phyloP scores from a whole-genome alignment of 202 grass and related monocot genomes.

The Alloteropsis angusta region DNA sequence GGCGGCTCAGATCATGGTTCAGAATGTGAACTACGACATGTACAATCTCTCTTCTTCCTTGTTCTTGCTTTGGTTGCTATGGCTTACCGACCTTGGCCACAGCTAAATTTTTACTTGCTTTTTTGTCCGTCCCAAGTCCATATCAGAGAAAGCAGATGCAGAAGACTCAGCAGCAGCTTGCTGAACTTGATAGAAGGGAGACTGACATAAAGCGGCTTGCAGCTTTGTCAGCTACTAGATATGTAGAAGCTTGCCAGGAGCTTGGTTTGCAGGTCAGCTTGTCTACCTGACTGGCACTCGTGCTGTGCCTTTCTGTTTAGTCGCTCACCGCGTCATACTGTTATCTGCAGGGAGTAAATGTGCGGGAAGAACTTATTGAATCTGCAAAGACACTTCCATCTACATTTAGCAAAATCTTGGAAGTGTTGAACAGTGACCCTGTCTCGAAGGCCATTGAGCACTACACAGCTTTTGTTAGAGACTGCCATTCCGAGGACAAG shows the following conservation, averaged over 20 bases:
- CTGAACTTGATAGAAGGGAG: constrained; percentile 79
- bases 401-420: constrained; percentile 71
- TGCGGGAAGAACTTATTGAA: constrained; percentile 70
- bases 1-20: constrained; percentile 90
- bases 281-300: neutral
- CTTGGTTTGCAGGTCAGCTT: constrained; percentile 65
- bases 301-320: neutral
- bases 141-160: constrained; percentile 95
- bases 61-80: neutral
- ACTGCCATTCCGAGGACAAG: constrained; percentile 90
- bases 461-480: constrained; percentile 72
- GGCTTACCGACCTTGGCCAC: neutral
- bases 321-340: neutral
- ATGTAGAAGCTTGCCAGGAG: constrained; percentile 83
- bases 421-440: constrained; percentile 62
- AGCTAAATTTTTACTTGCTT: neutral
- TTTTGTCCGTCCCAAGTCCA: constrained; percentile 43
- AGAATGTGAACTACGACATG: constrained; percentile 98
- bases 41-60: constrained; percentile 22
- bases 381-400: constrained; percentile 73
- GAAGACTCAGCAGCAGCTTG: constrained; percentile 88
- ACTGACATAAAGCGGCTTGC: constrained; percentile 82
- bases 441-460: constrained; percentile 63
- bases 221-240: constrained; percentile 68
- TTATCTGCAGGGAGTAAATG: constrained; percentile 60